These are phyloP conservation scores for Psilocybe mexicana DNA, from an alignment of 1,284 basidiomycete genomes.

Conservation along the genomic window DNA sequence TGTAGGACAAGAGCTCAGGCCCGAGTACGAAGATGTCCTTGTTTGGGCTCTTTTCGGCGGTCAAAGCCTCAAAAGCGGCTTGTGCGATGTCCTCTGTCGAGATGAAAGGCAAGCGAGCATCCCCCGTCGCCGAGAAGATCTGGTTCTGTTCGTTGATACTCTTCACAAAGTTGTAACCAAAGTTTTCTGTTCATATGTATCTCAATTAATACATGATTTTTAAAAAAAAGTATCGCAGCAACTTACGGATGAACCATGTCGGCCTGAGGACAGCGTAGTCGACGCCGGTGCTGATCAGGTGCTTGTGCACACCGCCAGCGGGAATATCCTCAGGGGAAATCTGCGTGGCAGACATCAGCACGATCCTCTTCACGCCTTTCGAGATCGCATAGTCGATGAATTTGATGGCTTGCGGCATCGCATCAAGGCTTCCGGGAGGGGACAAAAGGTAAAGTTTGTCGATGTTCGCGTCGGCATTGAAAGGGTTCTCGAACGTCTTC, in stretches of 20 bases:
- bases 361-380: constrained; percentile 34
- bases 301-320: constrained; percentile 27
- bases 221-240: neutral
- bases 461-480: constrained; percentile 23
- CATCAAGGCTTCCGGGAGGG: constrained; percentile 18
- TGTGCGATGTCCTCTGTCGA: neutral
- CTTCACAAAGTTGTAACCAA: neutral
- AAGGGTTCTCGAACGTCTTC: constrained; percentile 22
- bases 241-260: constrained; percentile 32
- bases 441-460: constrained; percentile 29
- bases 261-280: constrained; percentile 32
- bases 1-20: constrained; percentile 12
- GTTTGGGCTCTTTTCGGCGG: neutral
- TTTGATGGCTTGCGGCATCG: constrained; percentile 19
- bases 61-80: neutral
- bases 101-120: neutral
- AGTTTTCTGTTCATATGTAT: neutral
- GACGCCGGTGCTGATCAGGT: constrained; percentile 26
- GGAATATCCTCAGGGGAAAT: constrained; percentile 20
- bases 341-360: constrained; percentile 27
- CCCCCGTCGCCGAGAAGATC: neutral
- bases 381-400: constrained; percentile 34
- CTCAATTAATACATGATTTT: neutral
- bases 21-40: neutral
- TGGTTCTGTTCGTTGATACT: neutral